Percentiles rank a stretch among this genome's conserved stretches.
Conservation (phyloP, 257 asterid genomes). For the Solanum stenotomum region DNA sequence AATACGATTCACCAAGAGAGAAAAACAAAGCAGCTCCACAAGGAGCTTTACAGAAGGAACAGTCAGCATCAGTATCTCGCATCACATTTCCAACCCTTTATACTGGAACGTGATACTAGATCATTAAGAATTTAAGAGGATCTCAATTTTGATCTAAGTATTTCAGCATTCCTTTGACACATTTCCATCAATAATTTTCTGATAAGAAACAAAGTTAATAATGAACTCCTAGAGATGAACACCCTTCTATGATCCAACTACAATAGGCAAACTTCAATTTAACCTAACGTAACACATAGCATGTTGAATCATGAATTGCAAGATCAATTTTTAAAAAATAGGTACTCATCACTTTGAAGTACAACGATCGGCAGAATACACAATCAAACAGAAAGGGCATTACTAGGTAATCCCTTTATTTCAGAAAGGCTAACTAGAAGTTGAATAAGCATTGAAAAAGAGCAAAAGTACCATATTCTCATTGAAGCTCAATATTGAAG, state of each 20-base stretch:
- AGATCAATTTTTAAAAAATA: not conserved
- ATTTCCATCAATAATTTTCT: not conserved
- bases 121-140: not conserved
- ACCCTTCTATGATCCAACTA: not conserved
- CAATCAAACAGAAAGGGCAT: not conserved
- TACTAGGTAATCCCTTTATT: not conserved
- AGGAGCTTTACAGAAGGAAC: not conserved
- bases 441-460: not conserved
- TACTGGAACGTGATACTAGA: not conserved
- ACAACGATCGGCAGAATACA: not conserved
- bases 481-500: constrained; percentile 93
- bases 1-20: not conserved
- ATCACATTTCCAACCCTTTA: not conserved
- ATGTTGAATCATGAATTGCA: not conserved
- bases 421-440: not conserved
- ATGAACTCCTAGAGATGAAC: not conserved
- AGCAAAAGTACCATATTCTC: constrained; percentile 71
- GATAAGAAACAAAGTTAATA: not conserved
- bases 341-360: not conserved
- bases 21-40: not conserved
- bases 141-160: not conserved
- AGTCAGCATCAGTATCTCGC: not conserved
- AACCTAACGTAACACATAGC: not conserved
- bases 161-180: not conserved
- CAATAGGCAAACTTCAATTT: not conserved